Evolutionary conservation across 2,329 filamentous ascomycete species (phyloP), one percentile per base, ranked within the genome.

Genomic region (Stagonosporopsis vannaccii): DNA sequence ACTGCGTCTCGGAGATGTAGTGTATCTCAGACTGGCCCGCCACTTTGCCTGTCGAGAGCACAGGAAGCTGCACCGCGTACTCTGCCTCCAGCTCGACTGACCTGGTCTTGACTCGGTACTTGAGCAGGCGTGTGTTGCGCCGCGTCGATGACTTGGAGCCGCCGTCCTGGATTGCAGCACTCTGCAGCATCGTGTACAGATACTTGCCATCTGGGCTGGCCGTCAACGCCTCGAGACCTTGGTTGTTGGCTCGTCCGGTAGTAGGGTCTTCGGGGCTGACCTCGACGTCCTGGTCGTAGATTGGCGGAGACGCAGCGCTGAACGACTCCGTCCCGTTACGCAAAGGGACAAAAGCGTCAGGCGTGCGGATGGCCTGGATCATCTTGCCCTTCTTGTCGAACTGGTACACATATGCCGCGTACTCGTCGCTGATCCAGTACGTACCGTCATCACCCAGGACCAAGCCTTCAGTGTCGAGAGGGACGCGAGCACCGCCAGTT

Each of bases 221-320:
- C 0, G 86, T 88, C 44, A 92, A 74, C 0, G 86, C 88, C 73
- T 92, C 89, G 44, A 91, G 85, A n/a, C 89, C 89, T 70, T 90
- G 88, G 72, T 92, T 92, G 72, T 92, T 91, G 51, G 82, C 79
- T 19, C 89, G 83, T 12, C 89, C 89, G 0, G 82, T 82, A 1
- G 81, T 79, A 0, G 87, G 85, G 60, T 88, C 79, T 13, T 77
- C 79, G 0, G 88, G 88, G 2, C 72, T 74, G 2, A 85, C 80
- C 9, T 75, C 69, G 15, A 80, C 68, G 13, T 79, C 70, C 0
- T 79, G 78, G 48, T 85, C 72, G 67, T 89, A 90, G 44, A 84
- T 77, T 3, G 87, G 87, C 0, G 88, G 84, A 12, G 83, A 87
- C 63, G 87, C 81, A 11, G 88, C 84, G 47, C 82, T 85, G 79